Base-by-base conservation (phyloP, 148 eudicot species). In the Salicornia ramosissima region DNA sequence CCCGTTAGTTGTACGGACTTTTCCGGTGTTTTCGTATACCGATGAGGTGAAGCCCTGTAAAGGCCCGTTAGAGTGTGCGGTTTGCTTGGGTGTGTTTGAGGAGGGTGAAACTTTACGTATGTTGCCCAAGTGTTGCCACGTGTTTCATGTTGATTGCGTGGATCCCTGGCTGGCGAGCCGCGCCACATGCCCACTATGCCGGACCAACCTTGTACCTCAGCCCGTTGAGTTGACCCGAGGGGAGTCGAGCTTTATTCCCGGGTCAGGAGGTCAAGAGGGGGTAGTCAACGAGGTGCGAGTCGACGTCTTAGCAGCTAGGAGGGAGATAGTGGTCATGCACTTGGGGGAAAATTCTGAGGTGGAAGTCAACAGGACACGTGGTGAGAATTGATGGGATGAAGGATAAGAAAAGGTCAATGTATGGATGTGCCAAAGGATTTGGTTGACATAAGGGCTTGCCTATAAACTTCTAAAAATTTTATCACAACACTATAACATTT, bases 41-140 rank as follows among this genome's bases (percentile, higher is more conserved):
- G 64, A 50, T 19, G 47, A 39, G 34, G 51, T 1, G 14, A 30
- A 4, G 36, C 16, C 28, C 16, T 1, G 42, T 21, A 31, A 69
- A 28, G n/a, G n/a, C 42, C 4, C 50, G 2, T 18, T 30, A 18
- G 72, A 55, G 63, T 69, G 72, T 15, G 24, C 49, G 6, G 53
- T 69, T 25, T 69, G 72, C 34, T 57, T 69, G 25, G 58, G 64
- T 10, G 19, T 42, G 19, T 69, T 39, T 57, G 51, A 43, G 31
- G 50, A 60, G 16, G 64, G 68, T 7, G 83, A 83, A 40, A 42
- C 33, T 33, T 58, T 82, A 16, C 73, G 83, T 31, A 54, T 70
- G 49, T 28, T 82, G 15, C 85, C 83, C 0, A 77, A 71, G 29
- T 82, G 85, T 40, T 68, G 74, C 0, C 85, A 82, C 25, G 82